These are phyloP conservation scores for Obelidium mucronatum DNA, from an alignment of 192 early-diverging fungal genomes.

Conservation along the genomic window DNA sequence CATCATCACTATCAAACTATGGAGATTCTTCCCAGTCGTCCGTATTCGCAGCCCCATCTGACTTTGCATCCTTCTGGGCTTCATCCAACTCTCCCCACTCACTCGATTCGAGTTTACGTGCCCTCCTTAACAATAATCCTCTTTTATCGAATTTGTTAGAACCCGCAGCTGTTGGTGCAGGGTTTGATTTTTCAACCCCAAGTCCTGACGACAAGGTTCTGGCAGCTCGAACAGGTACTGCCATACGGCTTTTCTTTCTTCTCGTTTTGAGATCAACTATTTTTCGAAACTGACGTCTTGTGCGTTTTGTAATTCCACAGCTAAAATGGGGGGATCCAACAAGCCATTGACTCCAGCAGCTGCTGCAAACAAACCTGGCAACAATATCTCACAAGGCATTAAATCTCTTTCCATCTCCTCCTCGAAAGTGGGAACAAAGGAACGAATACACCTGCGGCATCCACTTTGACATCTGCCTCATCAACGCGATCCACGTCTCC, in stretches of 20 bases:
- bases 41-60: slow-evolving; percentile 8
- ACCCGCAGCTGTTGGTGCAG: not conserved
- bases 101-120: not conserved
- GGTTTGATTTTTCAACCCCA: slow-evolving; percentile 77
- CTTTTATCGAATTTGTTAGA: slow-evolving; percentile 37
- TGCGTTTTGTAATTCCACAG: slow-evolving; percentile 42
- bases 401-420: slow-evolving; percentile 26
- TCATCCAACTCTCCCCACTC: not conserved
- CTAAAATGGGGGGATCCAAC: slow-evolving; percentile 20
- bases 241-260: slow-evolving; percentile 46
- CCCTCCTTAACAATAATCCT: not conserved
- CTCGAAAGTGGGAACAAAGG: no score
- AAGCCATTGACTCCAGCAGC: not conserved
- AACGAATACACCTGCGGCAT: slow-evolving; percentile 16
- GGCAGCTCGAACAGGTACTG: slow-evolving; percentile 57
- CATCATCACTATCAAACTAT: no score
- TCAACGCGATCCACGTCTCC: not conserved
- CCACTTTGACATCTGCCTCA: not conserved
- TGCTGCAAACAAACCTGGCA: not conserved
- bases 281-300: no score
- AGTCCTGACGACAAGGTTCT: slow-evolving; percentile 86
- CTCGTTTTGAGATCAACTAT: slow-evolving; percentile 42
- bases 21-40: not conserved
- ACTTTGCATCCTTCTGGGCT: slow-evolving; percentile 7
- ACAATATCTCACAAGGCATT: slow-evolving; percentile 4